Conservation (phyloP, 352 stramenopile species). For the Phytophthora brassicae region DNA sequence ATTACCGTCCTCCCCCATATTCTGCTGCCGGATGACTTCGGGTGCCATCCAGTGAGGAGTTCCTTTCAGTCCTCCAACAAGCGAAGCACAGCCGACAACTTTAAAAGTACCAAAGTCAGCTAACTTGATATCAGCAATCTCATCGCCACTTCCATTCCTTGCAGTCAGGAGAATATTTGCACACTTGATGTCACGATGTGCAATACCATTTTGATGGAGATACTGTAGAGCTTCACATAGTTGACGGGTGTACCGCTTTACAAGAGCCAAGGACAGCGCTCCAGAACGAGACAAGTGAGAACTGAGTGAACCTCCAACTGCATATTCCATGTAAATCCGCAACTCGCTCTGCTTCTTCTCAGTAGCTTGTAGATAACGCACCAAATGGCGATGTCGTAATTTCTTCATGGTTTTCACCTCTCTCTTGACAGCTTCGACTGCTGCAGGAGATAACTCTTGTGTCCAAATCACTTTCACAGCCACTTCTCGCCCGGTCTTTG, state of each 20-base stretch:
- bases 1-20: slow-evolving; percentile 10
- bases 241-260: slow-evolving; percentile 77
- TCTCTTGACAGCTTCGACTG: slow-evolving; percentile 61
- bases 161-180: slow-evolving; percentile 76
- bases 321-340: slow-evolving; percentile 90
- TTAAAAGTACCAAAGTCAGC: slow-evolving; percentile 83
- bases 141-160: slow-evolving; percentile 1
- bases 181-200: slow-evolving; percentile 89
- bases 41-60: slow-evolving; percentile 93
- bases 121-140: slow-evolving; percentile 56
- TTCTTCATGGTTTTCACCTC: slow-evolving; percentile 74
- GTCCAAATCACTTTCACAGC: slow-evolving; percentile 75
- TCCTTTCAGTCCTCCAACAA: slow-evolving; percentile 83
- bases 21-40: slow-evolving; percentile 69
- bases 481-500: slow-evolving; percentile 47
- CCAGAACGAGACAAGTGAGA: slow-evolving; percentile 52
- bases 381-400: slow-evolving; percentile 55
- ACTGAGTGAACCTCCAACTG: slow-evolving; percentile 78
- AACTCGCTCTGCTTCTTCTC: slow-evolving; percentile 61
- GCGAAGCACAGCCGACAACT: slow-evolving; percentile 59
- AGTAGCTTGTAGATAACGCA: slow-evolving; percentile 64
- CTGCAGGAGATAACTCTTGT: slow-evolving; percentile 45
- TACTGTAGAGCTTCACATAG: slow-evolving; percentile 83
- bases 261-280: slow-evolving; percentile 39
- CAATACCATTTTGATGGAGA: slow-evolving; percentile 86